phyloP scores from a whole-genome alignment of 1,284 basidiomycete species.

The Exobasidium rhododendri region DNA sequence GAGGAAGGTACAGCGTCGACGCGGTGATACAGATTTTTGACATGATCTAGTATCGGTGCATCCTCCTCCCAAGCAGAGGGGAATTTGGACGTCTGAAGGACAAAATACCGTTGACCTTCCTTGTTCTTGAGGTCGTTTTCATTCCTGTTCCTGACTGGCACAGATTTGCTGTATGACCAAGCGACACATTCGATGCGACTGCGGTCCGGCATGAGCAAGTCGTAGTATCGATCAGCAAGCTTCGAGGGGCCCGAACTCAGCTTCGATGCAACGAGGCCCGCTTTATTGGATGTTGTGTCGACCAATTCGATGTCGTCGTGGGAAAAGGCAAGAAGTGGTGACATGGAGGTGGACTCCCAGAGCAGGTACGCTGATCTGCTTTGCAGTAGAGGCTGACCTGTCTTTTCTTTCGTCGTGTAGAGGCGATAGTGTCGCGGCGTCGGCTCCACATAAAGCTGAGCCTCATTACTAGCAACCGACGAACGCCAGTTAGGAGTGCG shows the following conservation, averaged over 20 bases:
- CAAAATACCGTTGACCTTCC: not conserved
- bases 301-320: not conserved
- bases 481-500: no score
- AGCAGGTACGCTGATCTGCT: not conserved
- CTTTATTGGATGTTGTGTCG: not conserved
- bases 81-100: not conserved
- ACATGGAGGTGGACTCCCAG: not conserved
- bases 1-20: not conserved
- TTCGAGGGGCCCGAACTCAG: not conserved
- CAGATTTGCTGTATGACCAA: constrained; percentile 29
- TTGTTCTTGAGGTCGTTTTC: not conserved
- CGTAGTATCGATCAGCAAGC: not conserved
- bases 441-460: no score
- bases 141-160: not conserved
- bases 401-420: no score
- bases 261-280: not conserved
- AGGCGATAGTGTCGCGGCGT: no score
- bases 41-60: constrained; percentile 1
- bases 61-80: constrained; percentile 9
- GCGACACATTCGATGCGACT: not conserved
- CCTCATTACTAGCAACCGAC: no score
- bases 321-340: not conserved
- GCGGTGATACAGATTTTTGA: constrained; percentile 10
- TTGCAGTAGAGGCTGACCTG: no score
- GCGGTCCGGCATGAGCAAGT: not conserved